Conservation (phyloP, 1,284 basidiomycete genomes). For the Ganoderma multipileum region DNA sequence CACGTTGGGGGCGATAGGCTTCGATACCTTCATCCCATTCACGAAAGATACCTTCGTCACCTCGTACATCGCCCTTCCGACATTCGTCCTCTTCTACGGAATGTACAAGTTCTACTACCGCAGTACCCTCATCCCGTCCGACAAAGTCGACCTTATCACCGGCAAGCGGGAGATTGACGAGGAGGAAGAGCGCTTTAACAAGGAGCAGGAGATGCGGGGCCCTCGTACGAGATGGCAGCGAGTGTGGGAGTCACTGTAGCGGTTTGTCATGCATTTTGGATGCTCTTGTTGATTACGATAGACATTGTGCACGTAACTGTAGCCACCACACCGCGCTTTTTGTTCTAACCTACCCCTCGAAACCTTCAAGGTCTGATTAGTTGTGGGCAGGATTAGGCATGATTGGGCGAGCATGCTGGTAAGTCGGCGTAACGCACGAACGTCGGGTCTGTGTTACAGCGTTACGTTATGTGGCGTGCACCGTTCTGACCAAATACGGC, state of each 20-base stretch:
- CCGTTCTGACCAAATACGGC: conserved; percentile 30
- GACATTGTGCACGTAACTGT: conserved; percentile 15
- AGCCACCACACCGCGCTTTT: not conserved
- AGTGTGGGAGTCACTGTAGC: conserved; percentile 54
- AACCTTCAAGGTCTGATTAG: not conserved
- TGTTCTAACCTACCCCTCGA: not conserved
- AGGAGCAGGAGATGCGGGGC: conserved; percentile 48
- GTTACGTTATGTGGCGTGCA: conserved; percentile 31
- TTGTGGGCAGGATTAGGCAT: not conserved
- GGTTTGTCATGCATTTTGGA: conserved; percentile 1
- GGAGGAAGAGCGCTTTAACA: conserved; percentile 59
- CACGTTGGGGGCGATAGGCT: conserved; percentile 30
- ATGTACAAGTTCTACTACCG: conserved; percentile 65
- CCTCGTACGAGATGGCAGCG: conserved; percentile 45
- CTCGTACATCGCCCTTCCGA: conserved; percentile 59
- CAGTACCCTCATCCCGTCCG: conserved; percentile 56
- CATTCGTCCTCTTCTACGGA: conserved; percentile 63
- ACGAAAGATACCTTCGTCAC: conserved; percentile 70
- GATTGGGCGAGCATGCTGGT: conserved; percentile 8
- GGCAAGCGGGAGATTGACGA: conserved; percentile 73
- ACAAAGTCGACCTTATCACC: conserved; percentile 68
- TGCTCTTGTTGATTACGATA: conserved; percentile 2
- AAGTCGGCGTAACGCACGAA: conserved; percentile 9
- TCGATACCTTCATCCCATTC: conserved; percentile 56
- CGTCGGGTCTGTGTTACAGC: conserved; percentile 11